phyloP scores from a whole-genome alignment of 352 stramenopile species.

The Globisporangium okanoganense region DNA sequence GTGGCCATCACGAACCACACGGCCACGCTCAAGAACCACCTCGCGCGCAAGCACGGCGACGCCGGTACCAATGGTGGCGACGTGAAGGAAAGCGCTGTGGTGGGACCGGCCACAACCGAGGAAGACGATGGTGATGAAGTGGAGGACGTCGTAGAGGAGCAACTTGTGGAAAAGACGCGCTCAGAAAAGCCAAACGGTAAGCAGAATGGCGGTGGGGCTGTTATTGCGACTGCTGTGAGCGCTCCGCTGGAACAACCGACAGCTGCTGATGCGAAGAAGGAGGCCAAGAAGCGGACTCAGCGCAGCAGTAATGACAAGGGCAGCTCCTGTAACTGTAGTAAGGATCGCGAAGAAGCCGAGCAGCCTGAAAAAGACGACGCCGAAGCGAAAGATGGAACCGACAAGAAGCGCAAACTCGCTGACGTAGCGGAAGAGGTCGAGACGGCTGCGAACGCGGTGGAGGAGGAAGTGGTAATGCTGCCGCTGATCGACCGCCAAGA shows the following conservation, averaged over 20 bases:
- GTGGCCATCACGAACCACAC: constrained; percentile 17
- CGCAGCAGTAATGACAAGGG: not conserved
- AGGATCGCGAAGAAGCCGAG: not conserved
- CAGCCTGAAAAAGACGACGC: not conserved
- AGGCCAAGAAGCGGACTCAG: constrained; percentile 3
- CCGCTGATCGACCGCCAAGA: constrained; percentile 37
- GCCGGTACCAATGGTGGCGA: not conserved
- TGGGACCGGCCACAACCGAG: not conserved
- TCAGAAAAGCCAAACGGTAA: not conserved
- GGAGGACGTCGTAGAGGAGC: not conserved
- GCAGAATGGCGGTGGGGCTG: not conserved
- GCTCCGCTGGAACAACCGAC: not conserved
- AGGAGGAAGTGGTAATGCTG: not conserved
- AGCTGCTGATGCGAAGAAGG: not conserved
- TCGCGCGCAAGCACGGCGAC: constrained; percentile 14
- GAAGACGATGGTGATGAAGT: not conserved
- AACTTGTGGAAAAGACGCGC: not conserved
- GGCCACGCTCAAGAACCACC: constrained; percentile 19
- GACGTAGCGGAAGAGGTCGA: not conserved
- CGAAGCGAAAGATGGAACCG: not conserved
- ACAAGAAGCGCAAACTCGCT: constrained; percentile 10
- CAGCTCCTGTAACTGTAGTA: not conserved
- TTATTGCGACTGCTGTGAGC: not conserved
- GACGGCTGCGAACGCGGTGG: not conserved
- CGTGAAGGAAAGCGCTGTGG: not conserved